Evolutionary conservation across 441 rosid genomes (phyloP), one percentile per base, ranked within the genome.

Genomic region (Eutrema salsugineum): DNA sequence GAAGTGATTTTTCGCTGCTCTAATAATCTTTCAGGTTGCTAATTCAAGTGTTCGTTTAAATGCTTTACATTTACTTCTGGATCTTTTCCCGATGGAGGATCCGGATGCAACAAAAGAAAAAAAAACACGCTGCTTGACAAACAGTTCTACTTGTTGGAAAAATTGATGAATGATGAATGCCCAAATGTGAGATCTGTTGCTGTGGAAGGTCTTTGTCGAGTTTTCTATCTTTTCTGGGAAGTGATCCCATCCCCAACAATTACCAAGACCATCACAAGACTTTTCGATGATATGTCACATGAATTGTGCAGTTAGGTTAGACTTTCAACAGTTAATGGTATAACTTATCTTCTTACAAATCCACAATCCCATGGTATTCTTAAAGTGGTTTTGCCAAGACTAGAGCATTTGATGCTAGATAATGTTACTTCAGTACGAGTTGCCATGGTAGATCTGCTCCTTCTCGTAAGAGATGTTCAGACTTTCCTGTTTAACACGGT

Each of bases 191-290:
- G 99, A 84, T 85, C 88, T 78, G 88, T 89, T 77, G 95, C 98
- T 43, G 99, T 95, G 56, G 98, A 95, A 83, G 99, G 99, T 58
- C 87, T 92, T 76, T 91, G 91, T 49, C 94, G 97, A 64, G 72
- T 91, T 75, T 92, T 95, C 66, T 84, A 81, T 87, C 77, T 95
- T 58, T 95, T 88, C 78, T 95, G 98, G 99, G 99, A 95, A 85
- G 82, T 93, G 65, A 84, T 91, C 28, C 96, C 97, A 72, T 81
- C 98, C 32, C 54, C 98, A 68, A 88, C 84, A 70, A 91, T 95
- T 80, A 85, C 98, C 16, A 95, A 89, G 81, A 73, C 85, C 55
- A 81, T 93, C 58, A 83, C 93, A 0, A 88, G 76, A 73, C 38
- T 87, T 66, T 79, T 86, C 48, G 83, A 91, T 81, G 98, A 93